Base-by-base conservation (phyloP, 176 grass and related monocot genomes). In the Leersia perrieri region DNA sequence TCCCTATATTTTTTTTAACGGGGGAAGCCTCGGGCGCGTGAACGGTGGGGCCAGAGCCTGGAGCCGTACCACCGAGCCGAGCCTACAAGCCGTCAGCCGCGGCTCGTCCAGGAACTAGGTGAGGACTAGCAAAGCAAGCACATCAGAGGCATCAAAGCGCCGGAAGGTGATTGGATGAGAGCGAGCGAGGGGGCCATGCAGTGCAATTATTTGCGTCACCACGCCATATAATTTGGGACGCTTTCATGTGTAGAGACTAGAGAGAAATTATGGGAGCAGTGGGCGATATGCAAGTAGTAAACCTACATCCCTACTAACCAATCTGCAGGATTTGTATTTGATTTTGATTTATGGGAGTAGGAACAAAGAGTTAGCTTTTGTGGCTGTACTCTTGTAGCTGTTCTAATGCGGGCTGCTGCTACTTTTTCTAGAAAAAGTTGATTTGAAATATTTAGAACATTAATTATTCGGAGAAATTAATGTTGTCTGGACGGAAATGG, bases 1-100 rank as follows among this genome's bases (percentile, higher is more conserved):
- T 7, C 20, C 49, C n/a, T n/a, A n/a, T n/a, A n/a, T n/a, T 49
- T 7, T 61, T 63, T 33, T 33, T 55, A 30, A 33, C 11, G 3
- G 28, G 55, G 45, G 16, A 76, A 39, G 75, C 58, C 76, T 80
- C 68, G 77, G 84, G 45, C 84, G 47, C 63, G 64, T 82, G 85
- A 76, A 35, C 70, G 45, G 18, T 20, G 47, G 20, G 20, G 7
- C 20, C 22, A 22, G 53, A 23, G 53, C 53, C 53, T n/a, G n/a
- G n/a, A n/a, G 53, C 39, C 38, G 9, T 1, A 7, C 38, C 44
- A 47, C 15, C 5, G 16, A 57, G 51, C 22, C 51, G 51, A 58
- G 53, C 22, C n/a, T 2, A 5, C 0, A 0, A 25, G 53, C 53
- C 53, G 53, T 8, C 0, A 9, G 53, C 22, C 51, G 53, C n/a